A percentile compares a stretch with the other conserved stretches of the same genome.
These are phyloP conservation scores for Diddensiella transvaalensis DNA, from an alignment of 805 yeast genomes.

Conservation along the genomic window DNA sequence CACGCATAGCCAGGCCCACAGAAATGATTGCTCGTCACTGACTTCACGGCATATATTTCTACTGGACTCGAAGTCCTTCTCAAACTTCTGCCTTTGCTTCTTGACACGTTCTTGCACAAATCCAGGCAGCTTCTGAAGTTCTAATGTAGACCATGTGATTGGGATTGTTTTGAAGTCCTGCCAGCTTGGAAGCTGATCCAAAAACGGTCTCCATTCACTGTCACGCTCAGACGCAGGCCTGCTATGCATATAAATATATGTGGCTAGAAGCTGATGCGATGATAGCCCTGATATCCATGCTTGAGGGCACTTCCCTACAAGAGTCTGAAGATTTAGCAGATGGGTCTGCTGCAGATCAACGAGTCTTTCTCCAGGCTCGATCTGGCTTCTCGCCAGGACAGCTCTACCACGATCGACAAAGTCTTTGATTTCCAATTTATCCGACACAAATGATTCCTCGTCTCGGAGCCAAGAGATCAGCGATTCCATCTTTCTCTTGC, in stretches of 20 bases:
- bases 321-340: constrained; percentile 45
- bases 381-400: constrained; percentile 41
- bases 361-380: constrained; percentile 44
- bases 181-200: constrained; percentile 57
- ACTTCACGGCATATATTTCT: constrained; percentile 18
- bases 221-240: constrained; percentile 30
- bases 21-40: constrained; percentile 29
- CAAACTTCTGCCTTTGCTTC: constrained; percentile 33
- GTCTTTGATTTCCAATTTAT: constrained; percentile 36
- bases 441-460: constrained; percentile 22
- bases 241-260: constrained; percentile 15
- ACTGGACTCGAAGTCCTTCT: constrained; percentile 44
- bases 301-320: constrained; percentile 7
- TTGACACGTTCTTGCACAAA: constrained; percentile 17
- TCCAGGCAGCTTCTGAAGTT: constrained; percentile 21
- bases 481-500: constrained; percentile 2
- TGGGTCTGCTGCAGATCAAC: constrained; percentile 55
- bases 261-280: constrained; percentile 27
- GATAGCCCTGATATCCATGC: constrained; percentile 11
- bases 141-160: constrained; percentile 49
- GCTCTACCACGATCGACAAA: constrained; percentile 59
- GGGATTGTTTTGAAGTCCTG: constrained; percentile 58
- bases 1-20: constrained; percentile 82
- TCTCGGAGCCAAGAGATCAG: constrained; percentile 14
- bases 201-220: constrained; percentile 63